Evolutionary conservation across 1,284 basidiomycete species (phyloP).

Genomic region (Salmacisia buchloeana): DNA sequence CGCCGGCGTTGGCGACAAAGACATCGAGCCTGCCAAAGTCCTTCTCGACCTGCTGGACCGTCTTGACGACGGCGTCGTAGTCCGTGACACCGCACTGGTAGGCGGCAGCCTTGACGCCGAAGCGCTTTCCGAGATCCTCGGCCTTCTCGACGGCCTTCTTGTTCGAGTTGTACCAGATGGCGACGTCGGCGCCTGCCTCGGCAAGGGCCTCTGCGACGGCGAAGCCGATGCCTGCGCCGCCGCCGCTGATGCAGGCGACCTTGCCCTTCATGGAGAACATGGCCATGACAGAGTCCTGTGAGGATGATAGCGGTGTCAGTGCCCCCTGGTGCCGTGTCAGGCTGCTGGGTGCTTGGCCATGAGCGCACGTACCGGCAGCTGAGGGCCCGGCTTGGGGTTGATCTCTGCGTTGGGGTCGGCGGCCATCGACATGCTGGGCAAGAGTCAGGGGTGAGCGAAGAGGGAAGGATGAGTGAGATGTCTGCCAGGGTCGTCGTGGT

Average conservation of each 20-base stretch:
- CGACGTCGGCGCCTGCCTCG: constrained; percentile 47
- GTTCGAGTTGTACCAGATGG: constrained; percentile 45
- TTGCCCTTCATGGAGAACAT: constrained; percentile 46
- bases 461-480: neutral
- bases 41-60: constrained; percentile 24
- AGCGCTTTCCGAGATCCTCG: constrained; percentile 34
- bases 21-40: constrained; percentile 38
- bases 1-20: constrained; percentile 34
- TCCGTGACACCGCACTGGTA: constrained; percentile 38
- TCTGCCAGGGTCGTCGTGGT: too few relatives aligned
- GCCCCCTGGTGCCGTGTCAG: neutral
- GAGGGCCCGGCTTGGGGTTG: constrained; percentile 9
- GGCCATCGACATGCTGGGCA: constrained; percentile 9
- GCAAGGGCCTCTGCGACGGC: constrained; percentile 45
- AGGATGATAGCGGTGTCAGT: neutral
- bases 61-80: constrained; percentile 20
- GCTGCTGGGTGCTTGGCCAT: too few relatives aligned
- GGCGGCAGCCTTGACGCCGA: constrained; percentile 35
- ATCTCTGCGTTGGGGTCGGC: constrained; percentile 9
- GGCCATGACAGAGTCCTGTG: constrained; percentile 10
- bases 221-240: constrained; percentile 46
- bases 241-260: constrained; percentile 44
- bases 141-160: constrained; percentile 33
- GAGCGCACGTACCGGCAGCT: neutral
- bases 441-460: neutral